Evolutionary conservation across 495 filamentous ascomycete species (phyloP).

Genomic region (Hyaloscypha finlandica): DNA sequence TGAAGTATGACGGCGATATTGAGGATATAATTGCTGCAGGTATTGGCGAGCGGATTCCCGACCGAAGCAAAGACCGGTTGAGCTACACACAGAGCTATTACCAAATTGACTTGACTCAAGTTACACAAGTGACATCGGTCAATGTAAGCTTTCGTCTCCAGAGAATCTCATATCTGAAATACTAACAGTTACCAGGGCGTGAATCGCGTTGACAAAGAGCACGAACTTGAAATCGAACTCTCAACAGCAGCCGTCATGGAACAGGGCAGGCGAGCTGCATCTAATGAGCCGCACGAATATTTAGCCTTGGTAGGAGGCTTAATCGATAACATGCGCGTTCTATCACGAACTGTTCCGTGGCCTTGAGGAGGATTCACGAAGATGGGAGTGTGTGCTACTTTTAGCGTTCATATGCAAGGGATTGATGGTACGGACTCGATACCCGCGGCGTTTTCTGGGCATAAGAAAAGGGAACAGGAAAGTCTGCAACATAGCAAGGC

Average conservation of each 20-base stretch:
- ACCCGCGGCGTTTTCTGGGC: slow-evolving; percentile 10
- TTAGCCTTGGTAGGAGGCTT: slow-evolving; percentile 76
- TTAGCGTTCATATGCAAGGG: neutral
- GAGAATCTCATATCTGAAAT: neutral
- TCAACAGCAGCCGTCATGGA: slow-evolving; percentile 65
- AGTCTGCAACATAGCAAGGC: slow-evolving; percentile 4
- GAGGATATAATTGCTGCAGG: slow-evolving; percentile 45
- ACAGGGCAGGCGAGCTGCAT: slow-evolving; percentile 63
- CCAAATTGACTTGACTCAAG: slow-evolving; percentile 88
- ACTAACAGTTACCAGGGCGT: slow-evolving; percentile 22
- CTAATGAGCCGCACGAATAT: slow-evolving; percentile 65
- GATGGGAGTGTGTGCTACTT: neutral
- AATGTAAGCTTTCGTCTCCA: slow-evolving; percentile 51
- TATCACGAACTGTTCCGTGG: slow-evolving; percentile 24
- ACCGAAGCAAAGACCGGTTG: slow-evolving; percentile 83
- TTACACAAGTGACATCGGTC: slow-evolving; percentile 50
- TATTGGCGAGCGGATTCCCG: slow-evolving; percentile 36
- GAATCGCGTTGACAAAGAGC: slow-evolving; percentile 59
- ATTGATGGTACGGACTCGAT: slow-evolving; percentile 2
- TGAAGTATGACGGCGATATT: slow-evolving; percentile 73
- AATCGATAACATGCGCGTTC: slow-evolving; percentile 69
- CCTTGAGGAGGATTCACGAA: neutral
- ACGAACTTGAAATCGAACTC: slow-evolving; percentile 88
- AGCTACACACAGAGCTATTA: slow-evolving; percentile 84
- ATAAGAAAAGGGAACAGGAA: neutral